Evolutionary conservation across 2,329 filamentous ascomycete species (phyloP).

Genomic region (Colletotrichum viniferum): DNA sequence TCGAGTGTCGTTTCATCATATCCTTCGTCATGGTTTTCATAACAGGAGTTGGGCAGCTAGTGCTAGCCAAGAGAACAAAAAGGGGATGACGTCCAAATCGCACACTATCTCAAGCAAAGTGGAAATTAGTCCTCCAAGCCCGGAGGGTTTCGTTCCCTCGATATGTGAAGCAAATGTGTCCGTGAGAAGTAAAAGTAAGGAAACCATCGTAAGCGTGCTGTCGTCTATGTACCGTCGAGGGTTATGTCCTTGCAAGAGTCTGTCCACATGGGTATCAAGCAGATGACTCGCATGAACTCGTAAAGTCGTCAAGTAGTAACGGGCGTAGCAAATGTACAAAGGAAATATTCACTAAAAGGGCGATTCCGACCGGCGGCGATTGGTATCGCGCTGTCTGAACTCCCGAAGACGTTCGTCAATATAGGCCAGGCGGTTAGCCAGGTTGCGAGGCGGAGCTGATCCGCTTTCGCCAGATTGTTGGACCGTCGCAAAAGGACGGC

Average conservation of each 20-base stretch:
- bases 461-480: conserved; percentile 48
- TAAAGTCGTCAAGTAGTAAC: conserved; percentile 18
- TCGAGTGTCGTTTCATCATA: conserved; percentile 18
- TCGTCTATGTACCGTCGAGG: conserved; percentile 20
- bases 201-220: conserved; percentile 15
- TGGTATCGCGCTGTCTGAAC: conserved; percentile 49
- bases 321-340: conserved; percentile 26
- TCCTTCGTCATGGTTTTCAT: conserved; percentile 18
- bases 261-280: conserved; percentile 13
- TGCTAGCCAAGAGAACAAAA: background rate
- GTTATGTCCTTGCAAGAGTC: conserved; percentile 16
- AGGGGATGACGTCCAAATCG: background rate
- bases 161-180: conserved; percentile 22
- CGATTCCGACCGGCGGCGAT: conserved; percentile 52
- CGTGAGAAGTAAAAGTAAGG: conserved; percentile 11
- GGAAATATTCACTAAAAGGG: conserved; percentile 41
- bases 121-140: conserved; percentile 17
- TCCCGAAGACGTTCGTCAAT: conserved; percentile 63
- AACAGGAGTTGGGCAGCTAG: background rate
- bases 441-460: conserved; percentile 42
- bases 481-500: conserved; percentile 62
- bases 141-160: background rate
- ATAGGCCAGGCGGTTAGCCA: conserved; percentile 59
- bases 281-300: conserved; percentile 17
- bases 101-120: conserved; percentile 5